A percentile compares a stretch with the other conserved stretches of the same genome.
These are phyloP conservation scores for Typha latifolia DNA, from an alignment of 176 grass and related monocot species.

Conservation along the genomic window DNA sequence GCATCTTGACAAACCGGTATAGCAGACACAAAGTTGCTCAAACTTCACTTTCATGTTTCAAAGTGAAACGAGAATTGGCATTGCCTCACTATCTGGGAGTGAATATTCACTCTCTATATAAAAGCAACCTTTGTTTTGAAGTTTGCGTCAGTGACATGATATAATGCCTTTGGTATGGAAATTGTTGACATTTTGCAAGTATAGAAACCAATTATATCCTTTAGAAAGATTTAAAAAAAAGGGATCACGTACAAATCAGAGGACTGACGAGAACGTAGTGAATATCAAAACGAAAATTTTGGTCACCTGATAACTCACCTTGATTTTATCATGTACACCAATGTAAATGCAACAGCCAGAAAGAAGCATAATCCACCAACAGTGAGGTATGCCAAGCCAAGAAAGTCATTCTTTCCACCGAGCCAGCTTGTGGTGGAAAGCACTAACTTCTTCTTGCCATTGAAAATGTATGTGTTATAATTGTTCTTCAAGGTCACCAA, in stretches of 20 bases:
- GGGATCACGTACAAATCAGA: neutral
- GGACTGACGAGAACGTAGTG: constrained; percentile 1
- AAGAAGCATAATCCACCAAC: constrained; percentile 77
- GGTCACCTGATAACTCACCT: constrained; percentile 34
- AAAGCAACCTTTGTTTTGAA: too few relatives aligned
- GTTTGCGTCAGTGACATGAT: too few relatives aligned
- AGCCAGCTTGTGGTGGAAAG: constrained; percentile 90
- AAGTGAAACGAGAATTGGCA: too few relatives aligned
- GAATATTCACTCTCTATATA: too few relatives aligned
- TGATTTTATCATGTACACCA: constrained; percentile 74
- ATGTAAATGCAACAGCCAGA: constrained; percentile 53
- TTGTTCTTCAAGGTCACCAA: constrained; percentile 59
- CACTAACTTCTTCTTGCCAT: constrained; percentile 78
- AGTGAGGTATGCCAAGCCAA: constrained; percentile 65
- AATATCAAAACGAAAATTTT: constrained; percentile 5
- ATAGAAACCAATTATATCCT: too few relatives aligned
- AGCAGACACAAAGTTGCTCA: too few relatives aligned
- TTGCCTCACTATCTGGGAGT: too few relatives aligned
- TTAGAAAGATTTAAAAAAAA: too few relatives aligned
- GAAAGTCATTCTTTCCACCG: constrained; percentile 78
- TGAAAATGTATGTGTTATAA: constrained; percentile 81
- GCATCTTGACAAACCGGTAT: too few relatives aligned
- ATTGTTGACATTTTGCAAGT: too few relatives aligned
- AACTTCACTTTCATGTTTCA: too few relatives aligned
- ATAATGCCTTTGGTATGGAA: too few relatives aligned